phyloP scores from a whole-genome alignment of 306 rosid genomes.

The Cucurbita argyrosperma region DNA sequence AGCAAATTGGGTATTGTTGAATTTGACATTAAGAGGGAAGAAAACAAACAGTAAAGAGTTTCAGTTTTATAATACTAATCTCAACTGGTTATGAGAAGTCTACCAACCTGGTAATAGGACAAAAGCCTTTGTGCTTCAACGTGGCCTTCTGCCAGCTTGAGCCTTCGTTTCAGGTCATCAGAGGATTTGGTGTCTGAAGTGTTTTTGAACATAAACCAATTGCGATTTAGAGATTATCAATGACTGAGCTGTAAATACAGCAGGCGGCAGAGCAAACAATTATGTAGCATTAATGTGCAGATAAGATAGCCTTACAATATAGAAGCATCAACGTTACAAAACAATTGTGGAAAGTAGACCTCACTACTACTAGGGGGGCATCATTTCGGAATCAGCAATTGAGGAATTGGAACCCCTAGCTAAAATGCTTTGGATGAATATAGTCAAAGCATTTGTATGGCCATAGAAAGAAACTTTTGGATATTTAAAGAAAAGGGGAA shows the following conservation, averaged over 20 bases:
- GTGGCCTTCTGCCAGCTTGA: constrained; percentile 75
- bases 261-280: background rate
- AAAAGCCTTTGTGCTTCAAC: constrained; percentile 92
- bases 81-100: constrained; percentile 3
- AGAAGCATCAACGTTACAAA: background rate
- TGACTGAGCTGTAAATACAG: background rate
- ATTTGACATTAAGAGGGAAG: background rate
- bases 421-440: background rate
- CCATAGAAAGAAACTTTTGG: background rate
- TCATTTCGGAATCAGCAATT: background rate
- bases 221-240: background rate
- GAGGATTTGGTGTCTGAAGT: constrained; percentile 30
- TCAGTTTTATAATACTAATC: background rate
- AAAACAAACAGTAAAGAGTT: background rate
- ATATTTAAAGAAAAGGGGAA: background rate
- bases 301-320: background rate
- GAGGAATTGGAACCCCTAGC: background rate
- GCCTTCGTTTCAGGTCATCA: constrained; percentile 48
- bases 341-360: background rate
- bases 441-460: background rate
- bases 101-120: constrained; percentile 74
- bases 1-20: background rate
- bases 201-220: background rate
- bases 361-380: background rate
- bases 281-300: background rate